Evolutionary conservation across 352 stramenopile species (phyloP).

Genomic region (Globisporangium sylvaticum): DNA sequence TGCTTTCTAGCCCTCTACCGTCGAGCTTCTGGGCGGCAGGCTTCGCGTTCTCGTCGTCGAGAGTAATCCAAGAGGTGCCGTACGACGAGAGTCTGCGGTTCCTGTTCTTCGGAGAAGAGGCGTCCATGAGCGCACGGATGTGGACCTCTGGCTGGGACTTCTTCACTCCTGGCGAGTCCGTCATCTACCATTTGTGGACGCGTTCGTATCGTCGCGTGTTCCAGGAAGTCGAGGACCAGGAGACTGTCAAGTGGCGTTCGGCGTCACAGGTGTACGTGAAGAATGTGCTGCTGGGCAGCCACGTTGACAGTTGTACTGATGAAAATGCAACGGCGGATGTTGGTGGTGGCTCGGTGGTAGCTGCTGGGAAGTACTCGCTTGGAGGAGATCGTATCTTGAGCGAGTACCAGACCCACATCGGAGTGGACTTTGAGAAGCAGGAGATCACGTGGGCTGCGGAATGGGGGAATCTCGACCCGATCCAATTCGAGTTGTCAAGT

Average conservation of each 20-base stretch:
- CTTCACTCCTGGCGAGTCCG: background rate
- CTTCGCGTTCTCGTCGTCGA: background rate
- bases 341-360: background rate
- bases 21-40: background rate
- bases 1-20: background rate
- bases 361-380: background rate
- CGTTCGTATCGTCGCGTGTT: background rate
- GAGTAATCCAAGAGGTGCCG: background rate
- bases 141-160: background rate
- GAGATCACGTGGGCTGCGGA: background rate
- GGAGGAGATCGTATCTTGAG: background rate
- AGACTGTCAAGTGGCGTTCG: background rate
- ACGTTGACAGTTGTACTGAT: background rate
- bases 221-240: background rate
- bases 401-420: background rate
- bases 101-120: background rate
- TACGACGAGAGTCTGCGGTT: background rate
- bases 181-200: background rate
- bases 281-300: background rate
- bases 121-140: background rate
- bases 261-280: background rate
- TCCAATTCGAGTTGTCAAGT: background rate
- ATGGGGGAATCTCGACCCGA: background rate
- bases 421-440: background rate
- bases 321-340: background rate